A percentile compares a stretch with the other conserved stretches of the same genome.
Conservation (phyloP, 208 protist species). For the Crithidia thermophila region DNA sequence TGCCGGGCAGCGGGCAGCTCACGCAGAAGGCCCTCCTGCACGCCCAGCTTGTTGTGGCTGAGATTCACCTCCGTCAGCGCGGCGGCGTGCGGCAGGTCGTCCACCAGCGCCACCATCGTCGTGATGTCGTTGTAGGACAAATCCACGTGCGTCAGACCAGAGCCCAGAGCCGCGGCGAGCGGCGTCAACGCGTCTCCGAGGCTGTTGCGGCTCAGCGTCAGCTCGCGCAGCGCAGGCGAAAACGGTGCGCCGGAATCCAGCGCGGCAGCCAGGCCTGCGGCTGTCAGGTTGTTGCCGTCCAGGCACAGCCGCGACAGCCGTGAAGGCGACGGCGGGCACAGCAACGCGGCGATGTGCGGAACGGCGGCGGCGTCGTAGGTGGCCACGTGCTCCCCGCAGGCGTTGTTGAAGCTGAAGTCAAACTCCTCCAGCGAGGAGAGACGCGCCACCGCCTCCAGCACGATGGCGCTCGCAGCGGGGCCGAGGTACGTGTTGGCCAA, state of each 20-base stretch:
- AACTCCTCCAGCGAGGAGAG: conserved; percentile 69
- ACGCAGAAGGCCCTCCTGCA: conserved; percentile 31
- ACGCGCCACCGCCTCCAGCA: conserved; percentile 54
- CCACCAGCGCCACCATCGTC: conserved; percentile 30
- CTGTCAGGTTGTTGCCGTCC: conserved; percentile 70
- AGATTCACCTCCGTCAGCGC: conserved; percentile 53
- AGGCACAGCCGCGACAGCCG: conserved; percentile 41
- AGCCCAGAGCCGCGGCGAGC: conserved; percentile 43
- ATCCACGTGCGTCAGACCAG: conserved; percentile 41
- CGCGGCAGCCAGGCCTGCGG: conserved; percentile 47
- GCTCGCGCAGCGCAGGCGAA: conserved; percentile 37
- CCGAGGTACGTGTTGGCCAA: conserved; percentile 84
- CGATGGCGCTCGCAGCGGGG: conserved; percentile 45
- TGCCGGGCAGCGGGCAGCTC: conserved; percentile 10
- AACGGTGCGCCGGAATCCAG: conserved; percentile 24
- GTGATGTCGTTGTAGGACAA: conserved; percentile 74
- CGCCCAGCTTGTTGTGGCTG: conserved; percentile 79
- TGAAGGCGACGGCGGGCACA: conserved; percentile 29
- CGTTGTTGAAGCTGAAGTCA: conserved; percentile 74
- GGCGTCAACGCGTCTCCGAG: conserved; percentile 54
- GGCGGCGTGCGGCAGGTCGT: conserved; percentile 32
- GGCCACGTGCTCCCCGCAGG: conserved; percentile 61
- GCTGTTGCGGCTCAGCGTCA: conserved; percentile 74
- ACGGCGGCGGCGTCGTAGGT: conserved; percentile 51
- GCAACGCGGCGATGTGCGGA: conserved; percentile 47